phyloP scores from a whole-genome alignment of 2,329 filamentous ascomycete species.

The Fusarium devonianum region DNA sequence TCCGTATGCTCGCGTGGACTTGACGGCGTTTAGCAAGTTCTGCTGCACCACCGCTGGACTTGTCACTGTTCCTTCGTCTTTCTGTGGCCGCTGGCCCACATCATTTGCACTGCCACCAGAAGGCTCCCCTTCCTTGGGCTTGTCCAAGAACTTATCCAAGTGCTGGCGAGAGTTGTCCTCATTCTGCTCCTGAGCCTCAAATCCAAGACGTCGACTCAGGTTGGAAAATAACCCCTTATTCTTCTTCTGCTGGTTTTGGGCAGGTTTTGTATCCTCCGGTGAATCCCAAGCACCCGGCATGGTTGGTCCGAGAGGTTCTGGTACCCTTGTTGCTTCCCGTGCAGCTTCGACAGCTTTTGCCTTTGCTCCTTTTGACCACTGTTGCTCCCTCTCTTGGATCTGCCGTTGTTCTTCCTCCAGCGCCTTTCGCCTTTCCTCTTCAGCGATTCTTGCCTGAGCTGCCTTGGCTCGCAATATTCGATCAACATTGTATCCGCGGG shows the following conservation, averaged over 20 bases:
- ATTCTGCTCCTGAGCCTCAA: conserved; percentile 60
- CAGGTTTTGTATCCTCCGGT: conserved; percentile 56
- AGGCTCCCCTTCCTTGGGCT: conserved; percentile 34
- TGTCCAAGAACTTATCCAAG: conserved; percentile 53
- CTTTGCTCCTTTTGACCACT: conserved; percentile 46
- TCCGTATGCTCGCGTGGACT: conserved; percentile 78
- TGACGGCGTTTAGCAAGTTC: conserved; percentile 79
- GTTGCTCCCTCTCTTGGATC: conserved; percentile 63
- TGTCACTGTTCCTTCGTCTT: conserved; percentile 62
- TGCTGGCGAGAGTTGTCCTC: conserved; percentile 53
- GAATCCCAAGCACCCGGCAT: conserved; percentile 84
- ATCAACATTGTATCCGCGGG: conserved; percentile 95
- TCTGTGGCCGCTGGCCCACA: conserved; percentile 32
- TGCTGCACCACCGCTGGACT: conserved; percentile 69
- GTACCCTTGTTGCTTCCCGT: conserved; percentile 51
- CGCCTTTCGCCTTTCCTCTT: conserved; percentile 79
- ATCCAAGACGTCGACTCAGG: conserved; percentile 71
- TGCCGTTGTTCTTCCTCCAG: conserved; percentile 75
- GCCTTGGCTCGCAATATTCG: conserved; percentile 89
- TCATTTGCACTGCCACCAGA: conserved; percentile 22
- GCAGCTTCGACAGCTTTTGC: conserved; percentile 51
- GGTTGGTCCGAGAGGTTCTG: conserved; percentile 49
- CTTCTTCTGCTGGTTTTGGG: conserved; percentile 48
- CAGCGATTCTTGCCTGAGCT: conserved; percentile 85
- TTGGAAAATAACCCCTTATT: conserved; percentile 71